phyloP scores from a whole-genome alignment of 2,329 filamentous ascomycete species.

The Pyricularia sp. region DNA sequence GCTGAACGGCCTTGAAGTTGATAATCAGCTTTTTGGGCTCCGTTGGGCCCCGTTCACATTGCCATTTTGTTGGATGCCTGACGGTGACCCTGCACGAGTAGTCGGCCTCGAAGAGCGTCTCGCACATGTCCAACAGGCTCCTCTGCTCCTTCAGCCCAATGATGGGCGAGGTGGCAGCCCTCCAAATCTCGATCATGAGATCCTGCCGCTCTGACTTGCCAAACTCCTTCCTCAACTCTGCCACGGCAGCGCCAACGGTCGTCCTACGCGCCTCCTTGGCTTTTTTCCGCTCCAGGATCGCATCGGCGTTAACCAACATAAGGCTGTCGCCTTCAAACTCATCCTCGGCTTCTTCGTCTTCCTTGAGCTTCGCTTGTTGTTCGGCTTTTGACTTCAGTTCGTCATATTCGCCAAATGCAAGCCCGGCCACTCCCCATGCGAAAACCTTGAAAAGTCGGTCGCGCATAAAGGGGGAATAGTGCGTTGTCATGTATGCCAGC shows the following conservation, averaged over 20 bases:
- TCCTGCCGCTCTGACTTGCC: conserved; percentile 18
- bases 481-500: conserved; percentile 44
- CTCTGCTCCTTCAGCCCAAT: conserved; percentile 34
- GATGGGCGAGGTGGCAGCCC: conserved; percentile 31
- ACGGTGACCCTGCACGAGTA: conserved; percentile 31
- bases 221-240: conserved; percentile 36
- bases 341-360: conserved; percentile 5
- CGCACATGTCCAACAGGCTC: conserved; percentile 37
- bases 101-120: conserved; percentile 35
- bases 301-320: conserved; percentile 32
- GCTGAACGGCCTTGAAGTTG: conserved; percentile 9
- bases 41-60: conserved; percentile 15
- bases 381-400: conserved; percentile 26
- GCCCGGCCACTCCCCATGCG: conserved; percentile 44
- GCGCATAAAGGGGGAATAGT: conserved; percentile 50
- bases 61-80: conserved; percentile 33
- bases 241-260: conserved; percentile 31
- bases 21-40: conserved; percentile 3
- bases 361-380: conserved; percentile 12
- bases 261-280: conserved; percentile 33
- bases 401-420: conserved; percentile 52
- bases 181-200: conserved; percentile 34
- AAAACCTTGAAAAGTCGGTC: conserved; percentile 46
- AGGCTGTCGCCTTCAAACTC: conserved; percentile 24
- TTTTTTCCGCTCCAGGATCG: conserved; percentile 28